Evolutionary conservation across 2,329 filamentous ascomycete species (phyloP), one percentile per base, ranked within the genome.

Genomic region (Davidsoniella virescens): DNA sequence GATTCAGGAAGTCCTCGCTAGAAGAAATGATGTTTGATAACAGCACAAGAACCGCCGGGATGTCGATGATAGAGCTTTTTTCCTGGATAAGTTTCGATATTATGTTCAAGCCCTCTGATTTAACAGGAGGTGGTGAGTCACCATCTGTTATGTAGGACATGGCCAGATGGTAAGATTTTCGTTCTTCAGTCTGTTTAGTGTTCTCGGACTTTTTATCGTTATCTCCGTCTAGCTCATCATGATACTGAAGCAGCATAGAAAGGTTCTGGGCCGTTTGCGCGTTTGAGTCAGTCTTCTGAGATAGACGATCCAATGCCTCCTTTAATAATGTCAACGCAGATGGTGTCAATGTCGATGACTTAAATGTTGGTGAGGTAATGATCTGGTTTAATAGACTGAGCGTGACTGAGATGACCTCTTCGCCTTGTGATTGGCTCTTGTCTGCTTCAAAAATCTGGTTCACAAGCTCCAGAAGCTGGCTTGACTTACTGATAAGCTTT

Each of bases 1-100:
- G 66, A 57, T 83, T 82, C 54, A 86, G 78, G 59, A 81, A 87
- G 51, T 84, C 80, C 51, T 87, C 83, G 5, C 71, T 67, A 45
- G 84, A 80, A 53, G 73, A 70, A 1, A 86, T 65, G 0, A 85
- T 67, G 8, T 73, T 76, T 1, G 78, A 76, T 49, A 86, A 67
- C 1, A 84, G 67, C 5, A 81, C 73, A 0, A 82, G 66, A 2
- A 78, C 68, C 1, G 78, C 72, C 0, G 76, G 76, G n/a, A 86
- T 71, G 58, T 87, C 81, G 14, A 87, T 61, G 8, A 80, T 66
- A 0, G 78, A 62, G 40, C 76, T 76, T 38, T 68, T 65, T 0
- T 70, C 62, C 20, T 67, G 56, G 38, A 87, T 72, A 7, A 87
- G 66, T 2, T 61, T 63, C 0, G 75, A 74, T 9, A 84, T 61